A percentile compares a stretch with the other conserved stretches of the same genome.
phyloP scores from a whole-genome alignment of 345 rosid species.

The Aquilaria yunnanensis region DNA sequence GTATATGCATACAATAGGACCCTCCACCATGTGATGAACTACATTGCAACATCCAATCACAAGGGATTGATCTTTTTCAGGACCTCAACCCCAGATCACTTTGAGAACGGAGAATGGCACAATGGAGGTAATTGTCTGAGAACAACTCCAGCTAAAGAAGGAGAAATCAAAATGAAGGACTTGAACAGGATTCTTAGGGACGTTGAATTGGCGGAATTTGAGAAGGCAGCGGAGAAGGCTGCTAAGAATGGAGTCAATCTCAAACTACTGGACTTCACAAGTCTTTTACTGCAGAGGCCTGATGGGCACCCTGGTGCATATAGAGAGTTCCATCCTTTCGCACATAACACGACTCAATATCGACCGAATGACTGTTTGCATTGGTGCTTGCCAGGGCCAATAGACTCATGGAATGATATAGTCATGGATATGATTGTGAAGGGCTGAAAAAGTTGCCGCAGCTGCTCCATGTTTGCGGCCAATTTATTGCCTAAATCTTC shows the following conservation, averaged over 20 bases:
- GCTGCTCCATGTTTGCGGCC: too few species aligned
- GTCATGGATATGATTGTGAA: constrained; percentile 69
- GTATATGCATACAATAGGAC: constrained; percentile 64
- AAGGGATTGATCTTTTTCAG: constrained; percentile 62
- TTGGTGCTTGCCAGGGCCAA: constrained; percentile 98
- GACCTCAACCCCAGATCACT: constrained; percentile 89
- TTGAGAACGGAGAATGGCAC: constrained; percentile 91
- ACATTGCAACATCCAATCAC: constrained; percentile 41
- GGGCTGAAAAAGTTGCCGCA: constrained; percentile 17
- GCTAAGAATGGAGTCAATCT: constrained; percentile 39
- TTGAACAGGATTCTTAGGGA: constrained; percentile 50
- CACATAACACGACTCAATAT: constrained; percentile 47
- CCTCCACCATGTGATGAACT: constrained; percentile 53
- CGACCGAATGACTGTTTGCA: constrained; percentile 93
- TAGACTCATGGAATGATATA: constrained; percentile 80
- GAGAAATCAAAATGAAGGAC: constrained; percentile 54
- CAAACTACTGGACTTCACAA: constrained; percentile 70
- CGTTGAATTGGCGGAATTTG: constrained; percentile 55
- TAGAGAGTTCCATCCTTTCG: constrained; percentile 60
- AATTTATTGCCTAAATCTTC: too few species aligned
- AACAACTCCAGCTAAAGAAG: constrained; percentile 56
- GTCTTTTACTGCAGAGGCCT: constrained; percentile 54
- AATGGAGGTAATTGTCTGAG: constrained; percentile 68
- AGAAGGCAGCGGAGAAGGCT: constrained; percentile 41
- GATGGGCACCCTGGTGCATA: constrained; percentile 98